Evolutionary conservation across 768 basidiomycete genomes (phyloP), one percentile per base, ranked within the genome.

Genomic region (Termitomyces sp.): DNA sequence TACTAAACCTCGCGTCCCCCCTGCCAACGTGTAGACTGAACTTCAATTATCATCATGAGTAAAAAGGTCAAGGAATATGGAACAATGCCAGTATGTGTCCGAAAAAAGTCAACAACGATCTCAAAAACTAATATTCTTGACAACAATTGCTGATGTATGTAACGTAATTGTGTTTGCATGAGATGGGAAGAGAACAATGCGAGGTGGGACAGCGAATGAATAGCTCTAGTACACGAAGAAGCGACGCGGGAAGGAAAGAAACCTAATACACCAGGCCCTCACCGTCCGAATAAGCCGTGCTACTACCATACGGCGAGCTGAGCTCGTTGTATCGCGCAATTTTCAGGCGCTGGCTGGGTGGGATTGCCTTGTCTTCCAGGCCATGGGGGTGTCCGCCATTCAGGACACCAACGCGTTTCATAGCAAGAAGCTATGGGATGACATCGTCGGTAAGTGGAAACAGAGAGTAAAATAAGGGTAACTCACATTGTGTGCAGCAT

Each of bases 401-500:
- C n/a, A 87, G 71, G 54, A 83, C 74, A 60, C 83, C 85, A 57
- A 87, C 85, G 35, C 85, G 80, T 73, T 84, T 84, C 83, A 84
- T 84, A 3, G 83, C 80, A 20, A 86, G 75, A 33, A 86, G 69
- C 76, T 80, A 53, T 14, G 30, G 28, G 18, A 69, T 22, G 22
- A 9, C 64, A 48, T 48, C n/a, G n/a, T 55, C 28, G 43, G 38
- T 40, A 60, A 20, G 26, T 51, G 33, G 32, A 24, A 46, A 43
- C 10, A 7, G 32, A 30, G 10, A 13, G 6, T 35, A 0, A 8
- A 41, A 14, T 14, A 24, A 16, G 22, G 28, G 45, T 7, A 32
- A 72, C 85, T 38, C 66, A 87, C 86, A 66, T 93, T 92, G 70
- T 93, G 90, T 6, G 92, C 90, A 46, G 90, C 89, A 67, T 93